Evolutionary conservation across 148 eudicot species (phyloP).

Genomic region (Rhododendron williamsianum): DNA sequence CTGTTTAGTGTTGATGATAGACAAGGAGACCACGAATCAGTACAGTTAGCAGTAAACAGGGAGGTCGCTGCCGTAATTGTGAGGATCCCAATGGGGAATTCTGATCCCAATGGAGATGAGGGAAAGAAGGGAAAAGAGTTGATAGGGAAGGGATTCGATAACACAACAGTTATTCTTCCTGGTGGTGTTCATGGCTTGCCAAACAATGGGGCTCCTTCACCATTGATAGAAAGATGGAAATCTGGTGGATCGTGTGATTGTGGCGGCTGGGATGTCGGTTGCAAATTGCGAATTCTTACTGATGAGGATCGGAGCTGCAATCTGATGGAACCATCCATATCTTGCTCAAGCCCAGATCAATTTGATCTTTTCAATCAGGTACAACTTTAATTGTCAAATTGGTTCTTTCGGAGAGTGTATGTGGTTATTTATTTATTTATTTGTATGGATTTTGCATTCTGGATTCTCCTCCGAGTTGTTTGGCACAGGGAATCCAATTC

Average conservation of each 20-base stretch:
- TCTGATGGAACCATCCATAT: constrained; percentile 5
- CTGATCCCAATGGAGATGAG: constrained; percentile 16
- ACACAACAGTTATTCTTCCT: constrained; percentile 59
- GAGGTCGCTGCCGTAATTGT: constrained; percentile 74
- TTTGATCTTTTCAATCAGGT: constrained; percentile 67
- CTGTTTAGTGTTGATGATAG: constrained; percentile 42
- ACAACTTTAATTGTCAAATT: background rate
- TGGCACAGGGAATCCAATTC: background rate
- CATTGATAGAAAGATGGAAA: constrained; percentile 77
- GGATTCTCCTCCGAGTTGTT: background rate
- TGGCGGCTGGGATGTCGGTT: constrained; percentile 97
- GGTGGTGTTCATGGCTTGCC: constrained; percentile 72
- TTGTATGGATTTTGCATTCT: background rate
- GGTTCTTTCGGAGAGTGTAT: background rate
- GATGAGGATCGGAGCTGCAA: constrained; percentile 24
- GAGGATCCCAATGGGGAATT: constrained; percentile 22
- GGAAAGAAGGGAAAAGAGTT: constrained; percentile 6
- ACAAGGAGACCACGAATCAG: constrained; percentile 23
- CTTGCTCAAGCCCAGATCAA: constrained; percentile 20
- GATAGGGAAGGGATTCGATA: constrained; percentile 12
- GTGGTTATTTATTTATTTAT: background rate
- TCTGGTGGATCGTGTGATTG: constrained; percentile 88
- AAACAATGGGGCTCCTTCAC: constrained; percentile 54
- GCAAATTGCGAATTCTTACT: constrained; percentile 55
- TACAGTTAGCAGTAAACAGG: constrained; percentile 30